Base-by-base conservation (phyloP, 176 grass and related monocot species). In the Triticum urartu region DNA sequence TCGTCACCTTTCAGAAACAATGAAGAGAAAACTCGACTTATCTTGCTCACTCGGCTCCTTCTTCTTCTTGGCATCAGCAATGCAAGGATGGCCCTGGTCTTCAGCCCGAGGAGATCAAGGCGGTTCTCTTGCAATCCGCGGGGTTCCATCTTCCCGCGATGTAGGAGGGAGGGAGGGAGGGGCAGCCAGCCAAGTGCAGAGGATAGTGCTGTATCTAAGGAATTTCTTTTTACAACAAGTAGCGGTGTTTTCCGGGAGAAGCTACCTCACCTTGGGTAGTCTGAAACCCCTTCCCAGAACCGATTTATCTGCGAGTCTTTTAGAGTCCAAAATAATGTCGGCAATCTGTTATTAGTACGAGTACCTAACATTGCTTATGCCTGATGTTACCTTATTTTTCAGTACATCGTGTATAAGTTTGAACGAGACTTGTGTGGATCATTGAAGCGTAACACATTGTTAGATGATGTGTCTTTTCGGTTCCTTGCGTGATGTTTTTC, bases 81-180 rank as follows among this genome's bases (percentile, higher is more conserved):
- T 89, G 89, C 90, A 97, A 93, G 70, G 97, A 99, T 58, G 94
- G 86, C 4, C 92, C 90, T 21, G 89, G 90, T 33, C 79, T 93
- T 63, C 71, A 89, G 66, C 94, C 97, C 1, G 97, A 99, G 42
- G 97, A 97, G 47, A 99, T 99, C 87, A 99, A 99, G 84, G 83
- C 92, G 1, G 85, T 94, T 64, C 97, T 99, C 38, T 71, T 97
- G 84, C 92, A 99, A 67, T 94, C 92, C 32, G 85, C 94, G 0
- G 94, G 94, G 3, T 86, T 93, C 85, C 90, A 91, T 54, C 28
- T 30, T 30, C 79, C 76, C 17, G 14, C 86, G 62, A 89, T 93
- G 50, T 89, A 54, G 50, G 50, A 54, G 15, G 50, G 50, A 83
- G 87, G 47, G 43, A 45, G 10, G 42, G 9, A 35, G 8, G 75